These are phyloP conservation scores for Pseudophaeomoniella oleicola DNA, from an alignment of 2,329 filamentous ascomycete genomes.

Conservation along the genomic window DNA sequence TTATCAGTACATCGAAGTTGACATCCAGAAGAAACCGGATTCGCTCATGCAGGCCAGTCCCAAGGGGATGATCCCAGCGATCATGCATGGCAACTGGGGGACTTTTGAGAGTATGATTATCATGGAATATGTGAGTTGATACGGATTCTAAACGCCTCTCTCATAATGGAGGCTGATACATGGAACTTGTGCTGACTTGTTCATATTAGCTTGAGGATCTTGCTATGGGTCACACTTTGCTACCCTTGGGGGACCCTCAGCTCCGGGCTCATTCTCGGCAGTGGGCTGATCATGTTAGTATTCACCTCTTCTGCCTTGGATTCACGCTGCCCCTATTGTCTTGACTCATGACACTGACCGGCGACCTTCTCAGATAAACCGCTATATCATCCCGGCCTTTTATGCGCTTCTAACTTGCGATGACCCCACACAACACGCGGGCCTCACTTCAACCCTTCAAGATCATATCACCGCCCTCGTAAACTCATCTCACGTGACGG, in stretches of 20 bases:
- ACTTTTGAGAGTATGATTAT: conserved; percentile 71
- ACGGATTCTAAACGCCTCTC: too few relatives aligned
- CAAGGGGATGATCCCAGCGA: conserved; percentile 58
- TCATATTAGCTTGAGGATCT: conserved; percentile 71
- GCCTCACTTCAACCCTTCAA: conserved; percentile 30
- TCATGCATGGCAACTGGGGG: conserved; percentile 66
- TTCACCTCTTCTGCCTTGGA: not conserved
- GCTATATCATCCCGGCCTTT: conserved; percentile 61
- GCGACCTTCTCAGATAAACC: conserved; percentile 52
- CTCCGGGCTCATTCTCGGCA: conserved; percentile 59
- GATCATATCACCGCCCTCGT: conserved; percentile 49
- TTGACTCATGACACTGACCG: not conserved
- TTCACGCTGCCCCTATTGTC: not conserved
- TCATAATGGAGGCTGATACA: conserved; percentile 1
- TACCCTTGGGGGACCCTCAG: conserved; percentile 51
- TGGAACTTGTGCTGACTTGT: conserved; percentile 1
- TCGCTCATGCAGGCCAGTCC: conserved; percentile 62
- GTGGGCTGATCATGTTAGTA: conserved; percentile 63
- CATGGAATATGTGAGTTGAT: conserved; percentile 60
- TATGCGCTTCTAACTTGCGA: conserved; percentile 47
- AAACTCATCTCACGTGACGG: conserved; percentile 40
- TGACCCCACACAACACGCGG: conserved; percentile 7
- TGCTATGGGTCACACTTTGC: conserved; percentile 41
- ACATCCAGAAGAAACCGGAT: conserved; percentile 43
- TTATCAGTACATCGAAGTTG: conserved; percentile 74